Conservation (phyloP, 768 basidiomycete genomes). For the Artomyces pyxidatus region DNA sequence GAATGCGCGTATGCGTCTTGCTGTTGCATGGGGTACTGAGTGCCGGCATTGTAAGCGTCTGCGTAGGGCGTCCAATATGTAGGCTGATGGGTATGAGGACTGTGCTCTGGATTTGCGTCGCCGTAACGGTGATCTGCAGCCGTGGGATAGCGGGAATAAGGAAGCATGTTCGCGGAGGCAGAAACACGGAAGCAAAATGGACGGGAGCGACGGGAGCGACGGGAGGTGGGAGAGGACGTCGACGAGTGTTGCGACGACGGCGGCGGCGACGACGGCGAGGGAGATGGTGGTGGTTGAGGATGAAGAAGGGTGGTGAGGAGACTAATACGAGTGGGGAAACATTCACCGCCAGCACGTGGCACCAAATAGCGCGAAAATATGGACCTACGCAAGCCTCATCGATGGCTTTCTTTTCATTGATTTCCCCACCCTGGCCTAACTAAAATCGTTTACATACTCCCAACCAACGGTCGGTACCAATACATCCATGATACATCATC, state of each 20-base stretch:
- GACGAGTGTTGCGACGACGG: neutral
- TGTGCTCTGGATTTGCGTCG: too few relatives aligned
- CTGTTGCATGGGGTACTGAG: neutral
- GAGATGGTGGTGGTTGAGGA: too few relatives aligned
- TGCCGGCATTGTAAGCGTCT: neutral
- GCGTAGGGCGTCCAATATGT: neutral
- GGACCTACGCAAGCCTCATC: too few relatives aligned
- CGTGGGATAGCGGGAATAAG: neutral
- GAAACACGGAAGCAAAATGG: neutral
- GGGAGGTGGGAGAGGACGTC: neutral
- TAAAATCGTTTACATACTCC: too few relatives aligned
- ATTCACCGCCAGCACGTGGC: neutral
- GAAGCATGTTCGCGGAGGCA: neutral
- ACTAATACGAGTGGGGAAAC: neutral
- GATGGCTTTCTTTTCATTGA: too few relatives aligned
- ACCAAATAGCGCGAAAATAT: neutral
- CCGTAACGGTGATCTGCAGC: too few relatives aligned
- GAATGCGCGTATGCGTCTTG: neutral
- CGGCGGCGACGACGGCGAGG: neutral
- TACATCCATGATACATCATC: too few relatives aligned
- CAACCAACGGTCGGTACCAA: too few relatives aligned
- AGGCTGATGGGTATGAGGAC: neutral
- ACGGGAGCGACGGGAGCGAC: neutral
- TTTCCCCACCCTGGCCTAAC: too few relatives aligned
- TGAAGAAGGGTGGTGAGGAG: neutral